A percentile compares a stretch with the other conserved stretches of the same genome.
phyloP scores from a whole-genome alignment of 371 early-diverging fungal species.

The Mucor circinelloides region DNA sequence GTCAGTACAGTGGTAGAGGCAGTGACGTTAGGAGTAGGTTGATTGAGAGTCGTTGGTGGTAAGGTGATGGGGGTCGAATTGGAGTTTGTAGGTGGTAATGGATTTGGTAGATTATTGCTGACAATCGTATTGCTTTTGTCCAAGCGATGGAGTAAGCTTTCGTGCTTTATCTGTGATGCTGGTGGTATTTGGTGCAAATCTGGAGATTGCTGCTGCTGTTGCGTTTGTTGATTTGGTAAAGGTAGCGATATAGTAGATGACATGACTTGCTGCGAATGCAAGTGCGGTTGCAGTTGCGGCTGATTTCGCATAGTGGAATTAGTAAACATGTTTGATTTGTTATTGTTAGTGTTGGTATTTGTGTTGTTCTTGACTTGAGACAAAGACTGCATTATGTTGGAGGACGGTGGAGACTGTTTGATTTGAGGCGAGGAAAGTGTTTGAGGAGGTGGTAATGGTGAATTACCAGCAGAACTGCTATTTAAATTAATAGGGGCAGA shows the following conservation, averaged over 20 bases:
- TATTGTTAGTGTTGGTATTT: neutral
- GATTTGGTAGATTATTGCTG: neutral
- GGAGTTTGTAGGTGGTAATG: neutral
- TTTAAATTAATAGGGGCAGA: constrained; percentile 17
- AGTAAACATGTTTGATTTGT: constrained; percentile 8
- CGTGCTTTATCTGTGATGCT: neutral
- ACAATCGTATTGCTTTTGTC: neutral
- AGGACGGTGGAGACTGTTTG: constrained; percentile 19
- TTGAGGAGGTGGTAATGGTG: constrained; percentile 14
- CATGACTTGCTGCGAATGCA: constrained; percentile 5
- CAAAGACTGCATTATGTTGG: constrained; percentile 13
- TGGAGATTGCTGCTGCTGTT: neutral
- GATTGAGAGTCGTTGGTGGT: neutral
- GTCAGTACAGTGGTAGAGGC: neutral
- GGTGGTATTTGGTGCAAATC: constrained; percentile 3
- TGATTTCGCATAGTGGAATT: constrained; percentile 26
- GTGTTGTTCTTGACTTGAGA: constrained; percentile 4
- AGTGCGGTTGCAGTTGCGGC: constrained; percentile 22
- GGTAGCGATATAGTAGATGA: constrained; percentile 8
- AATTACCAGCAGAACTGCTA: constrained; percentile 2
- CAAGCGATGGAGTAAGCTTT: neutral
- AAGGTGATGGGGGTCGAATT: neutral
- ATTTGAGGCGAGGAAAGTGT: constrained; percentile 17
- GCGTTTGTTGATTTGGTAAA: constrained; percentile 11
- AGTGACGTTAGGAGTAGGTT: neutral